Evolutionary conservation across 345 rosid genomes (phyloP), one percentile per base, ranked within the genome.

Genomic region (Zanthoxylum bungeanum): DNA sequence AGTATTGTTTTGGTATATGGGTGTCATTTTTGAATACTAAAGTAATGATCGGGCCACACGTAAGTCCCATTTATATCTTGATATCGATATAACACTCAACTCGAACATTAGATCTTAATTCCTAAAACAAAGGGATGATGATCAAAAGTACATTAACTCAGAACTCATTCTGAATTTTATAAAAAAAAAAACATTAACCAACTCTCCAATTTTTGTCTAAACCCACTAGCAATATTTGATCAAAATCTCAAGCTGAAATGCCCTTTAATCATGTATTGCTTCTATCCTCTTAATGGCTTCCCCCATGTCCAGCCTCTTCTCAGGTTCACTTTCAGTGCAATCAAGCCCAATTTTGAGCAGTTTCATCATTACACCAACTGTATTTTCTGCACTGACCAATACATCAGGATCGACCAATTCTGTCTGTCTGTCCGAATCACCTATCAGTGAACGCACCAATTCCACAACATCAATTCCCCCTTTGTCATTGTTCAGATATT

Each of bases 361-460:
- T 44, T 56, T 70, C 73, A 76, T 7, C 86, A 90, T 93, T 66
- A 82, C 81, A 1, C 30, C 71, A 8, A 75, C 16, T 3, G 88
- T 77, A 60, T 59, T 4, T 44, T 44, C 69, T 8, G 78, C 11
- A 9, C 83, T 46, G 44, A 68, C 65, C 19, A 69, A 73, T 50
- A 93, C 83, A 74, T 90, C 93, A 0, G 93, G 97, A 77, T 91
- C 96, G n/a, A 91, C 78, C 36, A 87, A 73, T 47, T 93, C 90
- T 3, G 69, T 69, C 63, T 78, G 89, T 67, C 68, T 80, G 2
- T 75, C 71, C 49, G 12, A 19, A 14, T 87, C 79, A 0, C 74
- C 36, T 2, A 86, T 64, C 1, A 87, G 82, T 7, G 85, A 61
- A 24, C 85, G 85, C 11, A 84, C 88, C 97, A 83, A 77, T 25